Conservation (phyloP, 2,329 filamentous ascomycete species). For the Coleophoma cylindrospora region DNA sequence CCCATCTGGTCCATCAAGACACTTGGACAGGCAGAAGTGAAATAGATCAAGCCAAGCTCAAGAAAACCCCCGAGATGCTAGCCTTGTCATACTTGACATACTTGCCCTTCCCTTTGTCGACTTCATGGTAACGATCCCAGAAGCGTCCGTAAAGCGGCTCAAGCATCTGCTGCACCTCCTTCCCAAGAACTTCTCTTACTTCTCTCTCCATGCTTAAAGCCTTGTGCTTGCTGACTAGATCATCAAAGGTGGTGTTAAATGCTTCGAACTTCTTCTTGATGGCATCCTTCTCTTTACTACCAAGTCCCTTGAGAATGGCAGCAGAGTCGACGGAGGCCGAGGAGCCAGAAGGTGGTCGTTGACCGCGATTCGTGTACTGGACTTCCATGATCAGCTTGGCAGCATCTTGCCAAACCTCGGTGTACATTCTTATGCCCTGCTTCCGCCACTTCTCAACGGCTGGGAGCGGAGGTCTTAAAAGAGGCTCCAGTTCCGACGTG, state of each 20-base stretch:
- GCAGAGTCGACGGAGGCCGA: conserved; percentile 65
- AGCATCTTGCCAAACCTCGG: conserved; percentile 83
- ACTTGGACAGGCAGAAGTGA: not conserved
- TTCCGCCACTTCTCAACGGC: conserved; percentile 83
- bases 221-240: conserved; percentile 79
- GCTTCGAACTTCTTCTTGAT: conserved; percentile 94
- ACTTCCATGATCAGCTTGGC: conserved; percentile 83
- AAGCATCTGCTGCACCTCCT: conserved; percentile 85
- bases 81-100: conserved; percentile 97
- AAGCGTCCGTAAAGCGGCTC: conserved; percentile 93
- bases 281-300: conserved; percentile 87
- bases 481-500: conserved; percentile 69
- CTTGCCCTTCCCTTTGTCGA: conserved; percentile 96
- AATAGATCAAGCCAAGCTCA: conserved; percentile 10
- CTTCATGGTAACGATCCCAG: conserved; percentile 95
- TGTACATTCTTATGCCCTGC: conserved; percentile 75
- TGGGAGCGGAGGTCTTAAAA: conserved; percentile 62
- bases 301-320: conserved; percentile 76
- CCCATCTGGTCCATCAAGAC: conserved; percentile 5
- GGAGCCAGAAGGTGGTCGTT: conserved; percentile 66
- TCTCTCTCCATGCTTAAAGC: conserved; percentile 85
- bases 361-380: conserved; percentile 76
- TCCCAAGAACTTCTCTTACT: conserved; percentile 72
- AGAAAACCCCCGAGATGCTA: conserved; percentile 61
- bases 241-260: conserved; percentile 89